Conservation (phyloP, 306 rosid species). For the Rubus idaeus region DNA sequence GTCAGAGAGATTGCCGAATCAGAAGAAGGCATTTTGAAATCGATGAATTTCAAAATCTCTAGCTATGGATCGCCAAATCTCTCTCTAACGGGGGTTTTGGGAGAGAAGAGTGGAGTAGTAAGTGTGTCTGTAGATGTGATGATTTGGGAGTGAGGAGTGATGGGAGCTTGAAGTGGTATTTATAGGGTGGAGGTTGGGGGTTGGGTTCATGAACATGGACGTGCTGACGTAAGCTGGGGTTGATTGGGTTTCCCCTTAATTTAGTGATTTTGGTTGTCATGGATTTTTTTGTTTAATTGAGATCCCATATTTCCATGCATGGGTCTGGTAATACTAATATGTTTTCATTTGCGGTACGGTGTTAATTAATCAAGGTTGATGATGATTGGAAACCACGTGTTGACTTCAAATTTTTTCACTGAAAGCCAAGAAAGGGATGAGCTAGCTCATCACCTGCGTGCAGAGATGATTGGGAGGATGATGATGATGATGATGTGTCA, state of each 20-base stretch:
- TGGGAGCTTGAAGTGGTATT: conserved; percentile 17
- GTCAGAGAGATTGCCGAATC: conserved; percentile 18
- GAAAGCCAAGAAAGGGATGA: neutral
- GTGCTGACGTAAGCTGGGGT: conserved; percentile 8
- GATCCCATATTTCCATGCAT: neutral
- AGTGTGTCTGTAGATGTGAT: neutral
- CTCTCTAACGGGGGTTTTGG: neutral
- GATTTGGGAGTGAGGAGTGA: conserved; percentile 28
- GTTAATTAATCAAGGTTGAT: neutral
- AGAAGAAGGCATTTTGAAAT: conserved; percentile 43
- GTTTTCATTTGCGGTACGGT: neutral
- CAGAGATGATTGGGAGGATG: conserved; percentile 3
- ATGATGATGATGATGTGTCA: neutral
- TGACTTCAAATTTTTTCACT: neutral
- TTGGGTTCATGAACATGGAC: conserved; percentile 37
- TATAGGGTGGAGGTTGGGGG: conserved; percentile 27
- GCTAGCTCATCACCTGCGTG: neutral
- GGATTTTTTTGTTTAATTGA: conserved; percentile 6
- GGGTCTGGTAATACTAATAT: neutral
- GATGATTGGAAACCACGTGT: neutral
- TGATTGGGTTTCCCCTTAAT: neutral
- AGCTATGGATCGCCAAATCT: neutral
- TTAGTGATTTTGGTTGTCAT: conserved; percentile 29
- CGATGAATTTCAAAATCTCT: neutral
- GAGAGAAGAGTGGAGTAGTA: neutral